Percentiles rank a stretch among this genome's conserved stretches.
Evolutionary conservation across 257 asterid genomes (phyloP).

Genomic region (Solanum habrochaites): DNA sequence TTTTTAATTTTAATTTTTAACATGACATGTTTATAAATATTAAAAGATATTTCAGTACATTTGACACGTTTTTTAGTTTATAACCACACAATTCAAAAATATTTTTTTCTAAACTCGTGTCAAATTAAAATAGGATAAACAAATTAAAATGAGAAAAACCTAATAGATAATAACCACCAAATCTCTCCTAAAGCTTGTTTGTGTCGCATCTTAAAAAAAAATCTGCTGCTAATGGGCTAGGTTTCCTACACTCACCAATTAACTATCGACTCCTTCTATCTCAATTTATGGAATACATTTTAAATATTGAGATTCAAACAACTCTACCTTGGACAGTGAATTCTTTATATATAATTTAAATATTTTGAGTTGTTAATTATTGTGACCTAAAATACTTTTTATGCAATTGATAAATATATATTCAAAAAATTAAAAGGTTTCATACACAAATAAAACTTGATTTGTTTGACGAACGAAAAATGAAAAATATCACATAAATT

Average conservation of each 20-base stretch:
- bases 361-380: neutral
- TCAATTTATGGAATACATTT: neutral
- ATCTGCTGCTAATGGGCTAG: neutral
- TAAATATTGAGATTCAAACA: neutral
- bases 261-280: neutral
- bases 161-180: neutral
- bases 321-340: too few species aligned
- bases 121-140: neutral
- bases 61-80: neutral
- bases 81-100: neutral
- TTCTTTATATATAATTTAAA: too few species aligned
- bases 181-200: neutral
- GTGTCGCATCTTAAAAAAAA: neutral
- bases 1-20: too few species aligned
- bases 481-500: neutral
- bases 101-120: neutral
- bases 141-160: too few species aligned
- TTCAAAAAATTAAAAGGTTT: too few species aligned
- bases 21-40: too few species aligned
- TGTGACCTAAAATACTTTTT: neutral
- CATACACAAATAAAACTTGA: neutral
- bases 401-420: neutral
- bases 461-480: neutral
- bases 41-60: too few species aligned
- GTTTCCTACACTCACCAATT: neutral